These are phyloP conservation scores for Neurospora tetrasperma DNA, from an alignment of 495 filamentous ascomycete genomes.

Conservation along the genomic window DNA sequence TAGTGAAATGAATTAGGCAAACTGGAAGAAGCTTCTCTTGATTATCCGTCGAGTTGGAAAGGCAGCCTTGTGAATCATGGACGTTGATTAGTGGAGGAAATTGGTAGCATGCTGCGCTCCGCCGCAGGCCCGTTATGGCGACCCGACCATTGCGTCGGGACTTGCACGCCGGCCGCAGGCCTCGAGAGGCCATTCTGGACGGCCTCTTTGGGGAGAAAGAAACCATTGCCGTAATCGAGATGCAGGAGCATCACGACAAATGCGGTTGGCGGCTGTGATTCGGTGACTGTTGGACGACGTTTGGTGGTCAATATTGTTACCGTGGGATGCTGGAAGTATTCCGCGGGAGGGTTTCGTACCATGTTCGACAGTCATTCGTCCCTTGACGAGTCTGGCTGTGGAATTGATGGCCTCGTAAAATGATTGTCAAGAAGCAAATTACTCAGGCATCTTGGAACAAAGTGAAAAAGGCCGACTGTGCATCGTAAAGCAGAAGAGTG, in stretches of 20 bases:
- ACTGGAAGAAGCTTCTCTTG: not conserved
- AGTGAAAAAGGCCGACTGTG: not conserved
- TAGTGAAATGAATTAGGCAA: not conserved
- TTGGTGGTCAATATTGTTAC: not conserved
- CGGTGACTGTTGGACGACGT: not conserved
- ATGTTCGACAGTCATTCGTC: not conserved
- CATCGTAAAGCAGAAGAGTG: not conserved
- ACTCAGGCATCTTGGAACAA: not conserved
- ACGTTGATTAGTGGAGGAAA: not conserved
- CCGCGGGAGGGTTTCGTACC: not conserved
- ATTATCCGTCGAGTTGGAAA: not conserved
- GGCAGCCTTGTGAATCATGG: not conserved
- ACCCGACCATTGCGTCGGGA: not conserved
- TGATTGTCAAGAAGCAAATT: not conserved
- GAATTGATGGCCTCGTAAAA: not conserved
- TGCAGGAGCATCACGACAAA: not conserved
- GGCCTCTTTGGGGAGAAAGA: not conserved
- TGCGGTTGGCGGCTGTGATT: not conserved
- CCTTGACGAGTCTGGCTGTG: not conserved
- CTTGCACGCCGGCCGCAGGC: not conserved
- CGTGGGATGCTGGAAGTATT: not conserved
- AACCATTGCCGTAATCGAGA: not conserved
- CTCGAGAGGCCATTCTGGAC: not conserved
- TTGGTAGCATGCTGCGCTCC: not conserved
- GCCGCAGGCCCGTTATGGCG: not conserved